phyloP scores from a whole-genome alignment of 139 green algal genomes.

The Choricystis sp. region DNA sequence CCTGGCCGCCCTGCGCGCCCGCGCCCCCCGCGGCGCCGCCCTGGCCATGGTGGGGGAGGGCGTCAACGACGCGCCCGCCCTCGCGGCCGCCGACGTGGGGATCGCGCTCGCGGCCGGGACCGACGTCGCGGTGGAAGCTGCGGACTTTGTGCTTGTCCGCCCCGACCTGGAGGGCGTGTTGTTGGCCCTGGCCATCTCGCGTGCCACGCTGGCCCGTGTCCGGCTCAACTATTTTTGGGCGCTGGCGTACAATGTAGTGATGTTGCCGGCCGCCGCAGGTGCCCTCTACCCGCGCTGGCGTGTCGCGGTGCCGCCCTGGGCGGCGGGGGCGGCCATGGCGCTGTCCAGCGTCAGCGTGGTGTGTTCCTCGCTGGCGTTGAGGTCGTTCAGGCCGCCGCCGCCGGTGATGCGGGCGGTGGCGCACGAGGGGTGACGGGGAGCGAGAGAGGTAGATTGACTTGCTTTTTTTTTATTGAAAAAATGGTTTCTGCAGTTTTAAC shows the following conservation, averaged over 20 bases:
- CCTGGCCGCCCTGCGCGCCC: slow-evolving; percentile 33
- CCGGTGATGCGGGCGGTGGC: slow-evolving; percentile 1
- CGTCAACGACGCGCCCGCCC: slow-evolving; percentile 90
- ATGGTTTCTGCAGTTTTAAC: no score
- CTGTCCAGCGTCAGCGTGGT: slow-evolving; percentile 75
- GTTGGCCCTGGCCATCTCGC: slow-evolving; percentile 69
- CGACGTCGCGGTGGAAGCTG: slow-evolving; percentile 69
- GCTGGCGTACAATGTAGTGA: slow-evolving; percentile 86
- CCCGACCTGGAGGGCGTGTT: slow-evolving; percentile 77
- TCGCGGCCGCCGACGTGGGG: slow-evolving; percentile 85
- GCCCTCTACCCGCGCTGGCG: slow-evolving; percentile 41
- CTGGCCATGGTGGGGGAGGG: slow-evolving; percentile 97
- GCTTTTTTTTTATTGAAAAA: no score
- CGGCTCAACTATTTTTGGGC: slow-evolving; percentile 85
- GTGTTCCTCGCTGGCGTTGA: slow-evolving; percentile 57
- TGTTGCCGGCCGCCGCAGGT: slow-evolving; percentile 64
- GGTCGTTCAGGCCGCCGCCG: slow-evolving; percentile 42
- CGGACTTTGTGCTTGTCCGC: slow-evolving; percentile 88
- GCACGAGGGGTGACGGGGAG: no score
- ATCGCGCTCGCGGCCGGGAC: slow-evolving; percentile 74
- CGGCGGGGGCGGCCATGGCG: slow-evolving; percentile 83
- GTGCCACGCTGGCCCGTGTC: slow-evolving; percentile 70
- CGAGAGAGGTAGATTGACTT: no score
- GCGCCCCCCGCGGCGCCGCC: not conserved
- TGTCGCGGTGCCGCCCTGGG: slow-evolving; percentile 79